Evolutionary conservation across 805 yeast species (phyloP).

Genomic region (Helenozyma baotianmanensis): DNA sequence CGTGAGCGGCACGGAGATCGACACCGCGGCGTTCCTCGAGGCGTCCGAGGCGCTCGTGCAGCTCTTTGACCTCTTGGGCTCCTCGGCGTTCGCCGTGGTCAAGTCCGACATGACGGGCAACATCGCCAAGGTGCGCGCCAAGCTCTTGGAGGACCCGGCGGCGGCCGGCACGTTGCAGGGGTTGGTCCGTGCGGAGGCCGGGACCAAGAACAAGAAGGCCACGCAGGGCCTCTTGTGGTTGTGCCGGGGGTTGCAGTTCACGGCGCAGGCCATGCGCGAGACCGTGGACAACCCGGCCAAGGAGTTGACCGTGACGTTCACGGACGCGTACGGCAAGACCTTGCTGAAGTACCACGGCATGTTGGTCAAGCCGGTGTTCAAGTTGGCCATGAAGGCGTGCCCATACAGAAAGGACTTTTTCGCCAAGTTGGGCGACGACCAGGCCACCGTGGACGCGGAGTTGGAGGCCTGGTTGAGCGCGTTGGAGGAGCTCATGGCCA

Average conservation of each 20-base stretch:
- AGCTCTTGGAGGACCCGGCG: conserved; percentile 61
- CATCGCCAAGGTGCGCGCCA: conserved; percentile 66
- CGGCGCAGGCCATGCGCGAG: conserved; percentile 85
- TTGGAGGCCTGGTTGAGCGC: conserved; percentile 71
- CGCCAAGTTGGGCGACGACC: conserved; percentile 73
- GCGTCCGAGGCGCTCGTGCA: conserved; percentile 82
- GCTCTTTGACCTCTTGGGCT: conserved; percentile 78
- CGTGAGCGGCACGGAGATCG: conserved; percentile 55
- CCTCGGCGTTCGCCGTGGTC: conserved; percentile 79
- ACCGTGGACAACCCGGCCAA: conserved; percentile 57
- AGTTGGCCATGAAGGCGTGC: conserved; percentile 92
- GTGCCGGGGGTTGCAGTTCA: conserved; percentile 78
- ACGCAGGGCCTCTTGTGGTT: conserved; percentile 91
- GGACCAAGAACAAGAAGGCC: conserved; percentile 66
- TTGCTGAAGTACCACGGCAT: conserved; percentile 77
- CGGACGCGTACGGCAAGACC: conserved; percentile 79
- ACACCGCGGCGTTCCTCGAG: conserved; percentile 71
- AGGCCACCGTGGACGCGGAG: conserved; percentile 60
- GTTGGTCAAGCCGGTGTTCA: conserved; percentile 80
- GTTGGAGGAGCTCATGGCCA: conserved; percentile 66
- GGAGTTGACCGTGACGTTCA: conserved; percentile 75
- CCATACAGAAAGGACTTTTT: conserved; percentile 87
- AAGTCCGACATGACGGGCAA: conserved; percentile 88
- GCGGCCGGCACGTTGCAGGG: conserved; percentile 69
- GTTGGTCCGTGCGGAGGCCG: conserved; percentile 67